Evolutionary conservation across 2,329 filamentous ascomycete species (phyloP), one percentile per base, ranked within the genome.

Genomic region (Dactylellina haptotyla): DNA sequence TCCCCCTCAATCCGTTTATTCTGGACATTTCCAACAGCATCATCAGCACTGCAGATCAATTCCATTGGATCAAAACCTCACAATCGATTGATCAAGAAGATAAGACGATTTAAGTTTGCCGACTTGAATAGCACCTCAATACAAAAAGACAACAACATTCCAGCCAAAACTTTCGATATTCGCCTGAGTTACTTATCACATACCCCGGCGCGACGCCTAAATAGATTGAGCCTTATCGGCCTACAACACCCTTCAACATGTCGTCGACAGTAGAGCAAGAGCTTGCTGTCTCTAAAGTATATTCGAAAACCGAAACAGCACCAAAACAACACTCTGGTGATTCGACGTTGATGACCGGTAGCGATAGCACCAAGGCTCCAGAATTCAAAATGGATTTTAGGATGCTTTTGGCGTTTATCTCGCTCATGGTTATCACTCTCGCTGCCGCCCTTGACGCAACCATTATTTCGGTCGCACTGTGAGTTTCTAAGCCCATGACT

Each of bases 281-380:
- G 61, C 37, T 73, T n/a, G 69, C 69, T 30, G 69, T 73, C 53
- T 73, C 69, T 10, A 73, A 62, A 48, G 69, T 73, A 53, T 73
- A 73, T 45, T 73, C 69, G 4, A 73, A 57, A 61, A 65, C 61
- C 30, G 69, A 66, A 18, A 32, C 41, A 51, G 63, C n/a, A 18
- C 23, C 53, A 59, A 53, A 23, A 53, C 12, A 46, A 9, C 69
- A 61, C 14, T 59, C 54, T 9, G 69, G 61, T 30, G 53, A 59
- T 5, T 73, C 69, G 20, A 73, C 69, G 10, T 26, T 73, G 12
- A 61, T 61, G 23, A 48, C 53, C 30, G 53, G 61, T 14, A 73
- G 69, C 32, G 56, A 46, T 5, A 61, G 54, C 18, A 66, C 69
- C 25, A 50, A 61, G 46, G 61, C 69, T 12, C 69, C 69, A 34